Conservation (phyloP, 352 stramenopile genomes). For the Globisporangium splendens region DNA sequence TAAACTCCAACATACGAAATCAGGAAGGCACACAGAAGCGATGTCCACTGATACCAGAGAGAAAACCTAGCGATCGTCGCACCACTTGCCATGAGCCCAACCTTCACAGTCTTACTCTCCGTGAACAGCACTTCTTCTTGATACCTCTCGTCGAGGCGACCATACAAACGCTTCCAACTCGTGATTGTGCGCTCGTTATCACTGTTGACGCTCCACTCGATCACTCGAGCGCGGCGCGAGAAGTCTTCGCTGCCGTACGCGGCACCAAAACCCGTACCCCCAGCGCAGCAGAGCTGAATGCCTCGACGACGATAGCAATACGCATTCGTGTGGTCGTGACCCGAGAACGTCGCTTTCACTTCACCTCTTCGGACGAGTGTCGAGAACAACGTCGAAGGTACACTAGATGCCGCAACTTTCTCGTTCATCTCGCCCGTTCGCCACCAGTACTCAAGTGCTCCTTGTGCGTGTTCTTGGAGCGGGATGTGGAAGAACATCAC, state of each 20-base stretch:
- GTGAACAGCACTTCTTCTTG: constrained; percentile 90
- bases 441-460: constrained; percentile 11
- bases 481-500: constrained; percentile 42
- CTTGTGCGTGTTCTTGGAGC: constrained; percentile 33
- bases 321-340: constrained; percentile 54
- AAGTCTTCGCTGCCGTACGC: constrained; percentile 30
- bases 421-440: constrained; percentile 28
- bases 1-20: no score
- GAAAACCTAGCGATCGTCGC: background rate
- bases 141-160: constrained; percentile 29
- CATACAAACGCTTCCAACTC: constrained; percentile 44
- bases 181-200: constrained; percentile 32
- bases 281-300: constrained; percentile 52
- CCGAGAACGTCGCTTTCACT: constrained; percentile 51
- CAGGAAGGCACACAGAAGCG: no score
- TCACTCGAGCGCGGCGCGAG: constrained; percentile 27
- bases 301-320: constrained; percentile 39
- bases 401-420: constrained; percentile 17
- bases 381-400: constrained; percentile 38
- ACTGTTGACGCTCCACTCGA: constrained; percentile 36
- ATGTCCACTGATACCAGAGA: no score
- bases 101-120: constrained; percentile 6
- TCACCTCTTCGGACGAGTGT: constrained; percentile 36
- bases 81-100: background rate
- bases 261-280: constrained; percentile 35